phyloP scores from a whole-genome alignment of 2,329 filamentous ascomycete species.

The Alternaria conjuncta region DNA sequence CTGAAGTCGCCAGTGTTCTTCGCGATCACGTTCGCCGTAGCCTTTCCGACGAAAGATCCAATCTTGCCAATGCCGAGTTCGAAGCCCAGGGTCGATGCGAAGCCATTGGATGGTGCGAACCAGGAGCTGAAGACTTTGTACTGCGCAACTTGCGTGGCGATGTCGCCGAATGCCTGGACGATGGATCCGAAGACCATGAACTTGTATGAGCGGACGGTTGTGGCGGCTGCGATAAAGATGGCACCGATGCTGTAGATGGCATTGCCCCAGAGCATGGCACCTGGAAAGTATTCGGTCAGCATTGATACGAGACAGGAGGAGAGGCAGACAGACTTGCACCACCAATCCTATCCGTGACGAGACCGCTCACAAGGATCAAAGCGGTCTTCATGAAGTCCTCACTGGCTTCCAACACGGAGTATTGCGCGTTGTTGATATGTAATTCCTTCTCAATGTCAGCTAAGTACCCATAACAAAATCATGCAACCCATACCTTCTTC shows the following conservation, averaged over 20 bases:
- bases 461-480: background rate
- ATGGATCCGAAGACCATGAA: slow-evolving; percentile 67
- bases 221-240: slow-evolving; percentile 65
- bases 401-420: slow-evolving; percentile 64
- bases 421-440: slow-evolving; percentile 66
- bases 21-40: slow-evolving; percentile 66
- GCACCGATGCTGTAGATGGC: slow-evolving; percentile 64
- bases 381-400: slow-evolving; percentile 68
- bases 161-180: slow-evolving; percentile 65
- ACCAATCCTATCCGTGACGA: slow-evolving; percentile 65
- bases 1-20: slow-evolving; percentile 65
- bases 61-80: slow-evolving; percentile 68
- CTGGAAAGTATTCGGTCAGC: slow-evolving; percentile 21
- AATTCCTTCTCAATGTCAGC: slow-evolving; percentile 49
- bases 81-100: slow-evolving; percentile 66
- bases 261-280: slow-evolving; percentile 67
- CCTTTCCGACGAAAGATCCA: slow-evolving; percentile 66
- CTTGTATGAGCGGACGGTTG: slow-evolving; percentile 62
- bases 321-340: slow-evolving; percentile 52
- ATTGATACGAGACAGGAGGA: background rate
- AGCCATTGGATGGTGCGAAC: slow-evolving; percentile 67
- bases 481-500: slow-evolving; percentile 55
- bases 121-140: slow-evolving; percentile 71
- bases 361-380: slow-evolving; percentile 61
- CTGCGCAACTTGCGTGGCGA: slow-evolving; percentile 68